Conservation (phyloP, 179 eudicot species). For the Sideroxylon spinosum region DNA sequence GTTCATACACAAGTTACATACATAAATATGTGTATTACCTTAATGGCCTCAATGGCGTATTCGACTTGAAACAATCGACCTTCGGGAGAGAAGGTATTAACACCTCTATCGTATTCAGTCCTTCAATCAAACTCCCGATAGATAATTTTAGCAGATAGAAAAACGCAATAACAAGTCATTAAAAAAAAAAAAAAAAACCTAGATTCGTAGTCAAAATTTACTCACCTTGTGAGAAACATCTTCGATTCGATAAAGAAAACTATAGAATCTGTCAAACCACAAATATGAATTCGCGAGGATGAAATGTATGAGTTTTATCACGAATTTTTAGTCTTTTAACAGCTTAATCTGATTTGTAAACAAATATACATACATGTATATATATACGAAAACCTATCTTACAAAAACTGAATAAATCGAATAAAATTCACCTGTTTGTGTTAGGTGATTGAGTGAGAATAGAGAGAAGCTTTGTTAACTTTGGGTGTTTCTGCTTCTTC, state of each 20-base stretch:
- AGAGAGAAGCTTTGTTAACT: background rate
- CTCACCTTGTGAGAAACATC: conserved; percentile 85
- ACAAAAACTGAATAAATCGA: background rate
- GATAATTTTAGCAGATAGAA: conserved; percentile 1
- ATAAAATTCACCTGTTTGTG: background rate
- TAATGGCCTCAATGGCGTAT: conserved; percentile 97
- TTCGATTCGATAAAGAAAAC: conserved; percentile 21
- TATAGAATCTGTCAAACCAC: conserved; percentile 9
- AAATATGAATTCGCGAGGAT: background rate
- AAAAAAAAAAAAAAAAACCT: conserved; percentile 10
- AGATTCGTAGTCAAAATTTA: conserved; percentile 14
- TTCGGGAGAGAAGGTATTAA: conserved; percentile 97
- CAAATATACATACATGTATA: background rate
- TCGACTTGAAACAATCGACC: conserved; percentile 98
- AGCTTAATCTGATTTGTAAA: background rate
- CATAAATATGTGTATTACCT: conserved; percentile 41
- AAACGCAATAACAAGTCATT: background rate
- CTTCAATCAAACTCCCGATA: conserved; percentile 29
- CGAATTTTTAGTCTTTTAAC: background rate
- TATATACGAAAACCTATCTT: background rate
- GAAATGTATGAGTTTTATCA: background rate
- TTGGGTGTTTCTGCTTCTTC: background rate
- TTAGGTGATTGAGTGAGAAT: background rate
- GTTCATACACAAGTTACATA: background rate
- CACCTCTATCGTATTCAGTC: conserved; percentile 99